phyloP scores from a whole-genome alignment of 1,139 yeast genomes.

The Geotrichum candidum region DNA sequence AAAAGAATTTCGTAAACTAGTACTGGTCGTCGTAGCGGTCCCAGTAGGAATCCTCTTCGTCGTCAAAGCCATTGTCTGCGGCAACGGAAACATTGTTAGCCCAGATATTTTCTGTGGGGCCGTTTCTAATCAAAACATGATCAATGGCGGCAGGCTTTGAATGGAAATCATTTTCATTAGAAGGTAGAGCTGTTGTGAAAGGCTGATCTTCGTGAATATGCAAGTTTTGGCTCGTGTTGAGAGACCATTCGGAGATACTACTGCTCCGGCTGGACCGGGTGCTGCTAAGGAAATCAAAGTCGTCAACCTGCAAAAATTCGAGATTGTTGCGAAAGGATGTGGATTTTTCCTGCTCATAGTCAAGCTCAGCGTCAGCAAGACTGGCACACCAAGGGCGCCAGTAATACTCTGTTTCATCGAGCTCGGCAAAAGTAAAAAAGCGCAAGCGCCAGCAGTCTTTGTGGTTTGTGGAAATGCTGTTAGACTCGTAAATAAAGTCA shows the following conservation, averaged over 20 bases:
- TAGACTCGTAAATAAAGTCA: slow-evolving; percentile 24
- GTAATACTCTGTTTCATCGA: slow-evolving; percentile 29
- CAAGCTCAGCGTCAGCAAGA: slow-evolving; percentile 23
- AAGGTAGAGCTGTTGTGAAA: neutral
- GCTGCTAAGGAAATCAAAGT: slow-evolving; percentile 8
- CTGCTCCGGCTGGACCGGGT: neutral
- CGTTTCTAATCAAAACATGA: neutral
- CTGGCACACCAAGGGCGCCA: slow-evolving; percentile 26
- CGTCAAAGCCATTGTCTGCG: slow-evolving; percentile 5
- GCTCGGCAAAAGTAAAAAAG: slow-evolving; percentile 23
- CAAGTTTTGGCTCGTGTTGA: neutral
- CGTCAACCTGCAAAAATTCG: slow-evolving; percentile 1
- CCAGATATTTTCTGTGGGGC: neutral
- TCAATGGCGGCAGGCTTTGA: neutral
- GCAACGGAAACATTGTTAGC: neutral
- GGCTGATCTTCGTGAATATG: neutral
- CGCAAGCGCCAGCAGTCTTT: slow-evolving; percentile 22
- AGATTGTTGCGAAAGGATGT: slow-evolving; percentile 2
- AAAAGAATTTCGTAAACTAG: neutral
- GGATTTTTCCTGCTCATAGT: slow-evolving; percentile 14
- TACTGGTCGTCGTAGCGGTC: slow-evolving; percentile 10
- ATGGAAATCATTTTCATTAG: neutral
- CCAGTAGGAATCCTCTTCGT: slow-evolving; percentile 13
- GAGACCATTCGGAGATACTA: neutral
- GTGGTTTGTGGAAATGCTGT: slow-evolving; percentile 10